A percentile compares a stretch with the other conserved stretches of the same genome.
phyloP scores from a whole-genome alignment of 1,284 basidiomycete species.

The Serendipita sp. region DNA sequence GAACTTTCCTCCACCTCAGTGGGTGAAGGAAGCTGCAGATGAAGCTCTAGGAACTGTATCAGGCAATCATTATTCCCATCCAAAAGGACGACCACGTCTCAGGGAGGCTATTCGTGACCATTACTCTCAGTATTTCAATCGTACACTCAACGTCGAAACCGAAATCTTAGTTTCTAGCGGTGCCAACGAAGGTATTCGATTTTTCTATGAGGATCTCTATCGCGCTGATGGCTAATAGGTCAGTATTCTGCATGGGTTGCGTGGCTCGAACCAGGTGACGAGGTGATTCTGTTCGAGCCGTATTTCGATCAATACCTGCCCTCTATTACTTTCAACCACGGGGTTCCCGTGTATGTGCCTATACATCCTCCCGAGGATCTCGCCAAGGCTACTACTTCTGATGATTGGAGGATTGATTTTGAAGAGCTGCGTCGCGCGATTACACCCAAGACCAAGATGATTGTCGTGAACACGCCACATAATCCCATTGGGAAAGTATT shows the following conservation, averaged over 20 bases:
- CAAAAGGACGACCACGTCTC: conserved; percentile 73
- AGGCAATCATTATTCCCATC: conserved; percentile 82
- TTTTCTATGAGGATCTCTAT: conserved; percentile 6
- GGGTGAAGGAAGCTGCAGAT: conserved; percentile 67
- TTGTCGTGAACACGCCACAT: conserved; percentile 90
- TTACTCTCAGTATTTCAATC: conserved; percentile 58
- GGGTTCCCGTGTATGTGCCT: conserved; percentile 87
- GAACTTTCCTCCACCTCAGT: conserved; percentile 78
- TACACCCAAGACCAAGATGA: conserved; percentile 78
- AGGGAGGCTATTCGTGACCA: conserved; percentile 72
- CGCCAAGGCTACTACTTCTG: conserved; percentile 44
- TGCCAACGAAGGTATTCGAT: conserved; percentile 71
- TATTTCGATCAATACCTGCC: conserved; percentile 97
- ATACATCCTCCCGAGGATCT: conserved; percentile 64
- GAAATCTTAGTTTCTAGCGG: conserved; percentile 93
- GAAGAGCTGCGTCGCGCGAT: conserved; percentile 74
- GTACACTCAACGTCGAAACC: conserved; percentile 66
- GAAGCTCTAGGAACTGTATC: conserved; percentile 53
- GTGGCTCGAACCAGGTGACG: conserved; percentile 80
- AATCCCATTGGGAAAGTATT: conserved; percentile 97
- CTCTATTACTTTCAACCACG: conserved; percentile 84
- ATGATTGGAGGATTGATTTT: conserved; percentile 78
- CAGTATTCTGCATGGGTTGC: conserved; percentile 84
- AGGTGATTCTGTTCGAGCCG: conserved; percentile 97
- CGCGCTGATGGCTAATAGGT: conserved; percentile 30